A percentile compares a stretch with the other conserved stretches of the same genome.
Evolutionary conservation across 306 rosid species (phyloP).

Genomic region (Lagenaria siceraria): DNA sequence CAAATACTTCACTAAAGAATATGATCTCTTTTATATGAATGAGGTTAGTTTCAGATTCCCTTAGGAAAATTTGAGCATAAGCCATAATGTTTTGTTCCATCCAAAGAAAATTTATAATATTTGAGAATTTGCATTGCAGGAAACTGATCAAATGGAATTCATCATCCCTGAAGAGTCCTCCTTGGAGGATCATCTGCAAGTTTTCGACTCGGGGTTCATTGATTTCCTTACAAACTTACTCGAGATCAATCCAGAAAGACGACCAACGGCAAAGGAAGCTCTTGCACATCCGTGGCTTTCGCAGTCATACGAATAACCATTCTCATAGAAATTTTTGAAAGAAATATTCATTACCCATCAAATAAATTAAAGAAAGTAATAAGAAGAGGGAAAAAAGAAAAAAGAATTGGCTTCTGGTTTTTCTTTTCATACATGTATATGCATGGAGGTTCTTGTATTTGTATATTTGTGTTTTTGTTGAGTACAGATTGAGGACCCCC

Average conservation of each 20-base stretch:
- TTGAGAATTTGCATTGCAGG: conserved; percentile 28
- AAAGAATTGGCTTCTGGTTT: background rate
- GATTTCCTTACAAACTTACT: conserved; percentile 62
- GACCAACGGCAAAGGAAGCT: conserved; percentile 69
- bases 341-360: background rate
- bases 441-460: background rate
- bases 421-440: background rate
- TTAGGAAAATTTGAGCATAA: background rate
- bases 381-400: background rate
- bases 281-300: conserved; percentile 95
- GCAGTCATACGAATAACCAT: conserved; percentile 25
- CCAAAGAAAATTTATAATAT: background rate
- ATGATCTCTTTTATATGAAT: conserved; percentile 60
- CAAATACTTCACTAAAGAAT: conserved; percentile 84
- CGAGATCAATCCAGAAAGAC: conserved; percentile 55
- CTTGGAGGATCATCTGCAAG: conserved; percentile 60
- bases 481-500: background rate
- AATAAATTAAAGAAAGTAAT: background rate
- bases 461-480: background rate
- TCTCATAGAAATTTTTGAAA: background rate
- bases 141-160: conserved; percentile 66
- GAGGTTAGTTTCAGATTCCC: conserved; percentile 48
- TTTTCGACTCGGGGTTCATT: conserved; percentile 40
- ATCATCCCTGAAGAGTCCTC: conserved; percentile 75
- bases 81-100: background rate